These are phyloP conservation scores for Tetraselmis striata DNA, from an alignment of 139 green algal species.

Conservation along the genomic window DNA sequence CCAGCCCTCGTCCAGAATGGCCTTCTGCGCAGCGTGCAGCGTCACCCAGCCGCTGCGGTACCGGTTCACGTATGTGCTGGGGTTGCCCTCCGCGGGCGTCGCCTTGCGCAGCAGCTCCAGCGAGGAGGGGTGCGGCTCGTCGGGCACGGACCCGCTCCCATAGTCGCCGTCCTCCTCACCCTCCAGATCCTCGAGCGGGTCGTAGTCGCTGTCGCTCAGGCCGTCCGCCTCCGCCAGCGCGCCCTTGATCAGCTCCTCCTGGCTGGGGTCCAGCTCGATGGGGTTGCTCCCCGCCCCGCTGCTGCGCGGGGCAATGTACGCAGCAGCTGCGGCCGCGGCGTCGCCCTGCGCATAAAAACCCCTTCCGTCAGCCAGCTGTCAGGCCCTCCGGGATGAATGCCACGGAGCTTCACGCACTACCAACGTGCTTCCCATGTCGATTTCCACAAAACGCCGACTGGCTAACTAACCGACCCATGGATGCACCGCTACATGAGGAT, in stretches of 20 bases:
- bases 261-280: background rate
- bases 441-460: no score
- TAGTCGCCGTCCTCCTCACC: background rate
- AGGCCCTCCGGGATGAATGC: no score
- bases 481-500: no score
- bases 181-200: background rate
- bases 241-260: background rate
- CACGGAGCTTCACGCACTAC: no score
- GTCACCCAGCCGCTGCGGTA: slow-evolving; percentile 44
- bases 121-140: background rate
- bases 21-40: slow-evolving; percentile 10
- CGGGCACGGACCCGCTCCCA: background rate
- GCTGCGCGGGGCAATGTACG: no score
- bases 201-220: background rate
- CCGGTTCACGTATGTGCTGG: slow-evolving; percentile 35
- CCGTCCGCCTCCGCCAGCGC: background rate
- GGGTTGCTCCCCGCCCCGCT: no score
- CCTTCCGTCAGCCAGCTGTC: no score
- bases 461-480: no score
- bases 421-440: no score
- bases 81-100: slow-evolving; percentile 12
- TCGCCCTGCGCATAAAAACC: no score
- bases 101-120: background rate
- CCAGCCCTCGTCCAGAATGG: slow-evolving; percentile 31
- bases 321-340: no score